Evolutionary conservation across 495 filamentous ascomycete species (phyloP), one percentile per base, ranked within the genome.

Genomic region (Tetracladium setigerum): DNA sequence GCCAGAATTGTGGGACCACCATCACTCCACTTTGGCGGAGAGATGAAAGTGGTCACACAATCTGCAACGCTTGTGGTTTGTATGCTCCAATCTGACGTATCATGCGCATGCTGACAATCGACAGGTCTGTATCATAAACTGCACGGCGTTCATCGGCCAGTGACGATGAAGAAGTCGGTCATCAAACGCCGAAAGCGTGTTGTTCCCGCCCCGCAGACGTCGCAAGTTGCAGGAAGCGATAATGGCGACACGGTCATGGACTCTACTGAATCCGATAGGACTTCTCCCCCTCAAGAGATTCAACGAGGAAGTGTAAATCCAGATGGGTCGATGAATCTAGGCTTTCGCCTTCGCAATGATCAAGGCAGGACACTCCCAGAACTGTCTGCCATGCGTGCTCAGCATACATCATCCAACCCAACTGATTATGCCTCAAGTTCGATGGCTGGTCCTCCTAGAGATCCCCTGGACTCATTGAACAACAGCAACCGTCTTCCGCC

Each of bases 51-150:
- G 94, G 94, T 12, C 89, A 96, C 70, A 95, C 89, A 4, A 97
- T 98, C 50, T 98, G 92, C 70, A 98, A 98, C 69, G 92, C 92
- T 44, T 98, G 92, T 66, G 92, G 92, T 95, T 77, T 58, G 87
- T 74, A 44, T 12, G 38, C 40, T 44, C 10, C 14, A 16, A 5
- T 5, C 17, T 22, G 37, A 37, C 39, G 19, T 37, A 32, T 35
- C n/a, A n/a, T n/a, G n/a, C n/a, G n/a, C n/a, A n/a, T n/a, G n/a
- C n/a, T n/a, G n/a, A n/a, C n/a, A n/a, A n/a, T n/a, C n/a, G n/a
- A n/a, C n/a, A n/a, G n/a, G n/a, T n/a, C n/a, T n/a, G n/a, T n/a
- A n/a, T n/a, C n/a, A 95, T 65, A 98, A 97, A 63, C 80, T 98
- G 1, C 92, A 98, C 60, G 89, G 90, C 44, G 81, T 86, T 41